Evolutionary conservation across 352 stramenopile genomes (phyloP).

Genomic region (Pythium brassicae): DNA sequence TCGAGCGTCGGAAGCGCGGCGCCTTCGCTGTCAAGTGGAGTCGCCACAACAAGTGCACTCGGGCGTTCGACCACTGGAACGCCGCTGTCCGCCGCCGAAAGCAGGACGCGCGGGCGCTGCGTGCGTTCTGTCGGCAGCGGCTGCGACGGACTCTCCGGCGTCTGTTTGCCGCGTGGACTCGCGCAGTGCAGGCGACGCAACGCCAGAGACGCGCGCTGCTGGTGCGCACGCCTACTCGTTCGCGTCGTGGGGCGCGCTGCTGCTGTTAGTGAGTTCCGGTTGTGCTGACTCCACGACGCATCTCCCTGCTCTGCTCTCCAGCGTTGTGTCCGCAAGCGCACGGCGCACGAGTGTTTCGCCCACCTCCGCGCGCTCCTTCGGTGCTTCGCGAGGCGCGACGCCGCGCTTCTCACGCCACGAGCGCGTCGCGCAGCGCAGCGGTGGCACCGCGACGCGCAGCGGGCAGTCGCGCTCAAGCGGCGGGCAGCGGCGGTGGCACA

Average conservation of each 20-base stretch:
- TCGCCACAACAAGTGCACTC: neutral
- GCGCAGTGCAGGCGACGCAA: neutral
- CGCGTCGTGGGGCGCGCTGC: too few relatives aligned
- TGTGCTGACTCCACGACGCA: neutral
- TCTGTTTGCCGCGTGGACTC: neutral
- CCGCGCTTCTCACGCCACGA: neutral
- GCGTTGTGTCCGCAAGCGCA: slow-evolving; percentile 1
- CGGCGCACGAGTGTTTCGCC: neutral
- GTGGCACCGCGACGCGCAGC: neutral
- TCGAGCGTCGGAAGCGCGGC: slow-evolving; percentile 5
- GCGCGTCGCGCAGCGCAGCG: slow-evolving; percentile 1
- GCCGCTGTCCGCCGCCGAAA: neutral
- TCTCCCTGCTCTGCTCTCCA: neutral
- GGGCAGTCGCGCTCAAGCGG: neutral
- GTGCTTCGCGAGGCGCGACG: neutral
- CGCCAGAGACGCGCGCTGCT: neutral
- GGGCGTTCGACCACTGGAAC: slow-evolving; percentile 4
- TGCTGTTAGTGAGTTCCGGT: too few relatives aligned
- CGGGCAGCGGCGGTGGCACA: neutral
- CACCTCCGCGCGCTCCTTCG: neutral
- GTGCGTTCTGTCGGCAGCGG: neutral
- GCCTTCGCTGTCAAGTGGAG: slow-evolving; percentile 2
- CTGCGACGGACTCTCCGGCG: neutral
- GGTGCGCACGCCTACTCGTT: neutral
- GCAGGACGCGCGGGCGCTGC: neutral